Evolutionary conservation across 495 filamentous ascomycete genomes (phyloP).

Genomic region (Elaphomyces granulatus): DNA sequence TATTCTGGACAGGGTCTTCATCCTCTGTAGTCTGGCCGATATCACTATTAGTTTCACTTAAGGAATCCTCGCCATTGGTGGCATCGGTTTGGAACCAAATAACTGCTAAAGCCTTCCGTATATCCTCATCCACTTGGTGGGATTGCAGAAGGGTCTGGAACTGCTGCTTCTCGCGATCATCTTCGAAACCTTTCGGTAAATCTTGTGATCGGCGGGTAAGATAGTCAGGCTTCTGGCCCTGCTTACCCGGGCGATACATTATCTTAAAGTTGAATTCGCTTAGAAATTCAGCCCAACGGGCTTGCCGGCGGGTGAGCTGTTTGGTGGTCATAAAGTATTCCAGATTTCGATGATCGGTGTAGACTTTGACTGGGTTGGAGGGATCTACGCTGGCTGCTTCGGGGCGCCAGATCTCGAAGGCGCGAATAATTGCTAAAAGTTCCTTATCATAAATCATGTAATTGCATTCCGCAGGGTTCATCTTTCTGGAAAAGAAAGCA

Average conservation of each 20-base stretch:
- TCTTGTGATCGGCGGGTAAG: too few species aligned
- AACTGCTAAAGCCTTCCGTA: background rate
- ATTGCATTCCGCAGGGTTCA: too few species aligned
- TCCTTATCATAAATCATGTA: too few species aligned
- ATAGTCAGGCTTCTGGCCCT: background rate
- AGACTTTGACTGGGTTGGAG: slow-evolving; percentile 3
- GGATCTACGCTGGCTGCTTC: too few species aligned
- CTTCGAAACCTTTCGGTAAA: too few species aligned
- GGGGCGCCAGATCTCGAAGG: too few species aligned
- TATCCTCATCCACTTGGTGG: background rate
- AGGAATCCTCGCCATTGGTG: too few species aligned
- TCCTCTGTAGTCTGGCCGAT: background rate
- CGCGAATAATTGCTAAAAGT: too few species aligned
- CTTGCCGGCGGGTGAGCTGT: slow-evolving; percentile 8
- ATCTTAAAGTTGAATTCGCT: slow-evolving; percentile 9
- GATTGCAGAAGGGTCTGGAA: background rate
- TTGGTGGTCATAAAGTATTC: slow-evolving; percentile 11
- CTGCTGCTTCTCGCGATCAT: too few species aligned
- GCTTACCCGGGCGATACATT: slow-evolving; percentile 1
- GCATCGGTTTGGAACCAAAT: background rate
- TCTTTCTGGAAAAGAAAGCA: too few species aligned
- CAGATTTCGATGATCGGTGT: slow-evolving; percentile 11
- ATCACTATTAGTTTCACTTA: background rate
- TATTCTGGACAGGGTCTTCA: background rate
- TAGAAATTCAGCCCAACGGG: slow-evolving; percentile 6